Percentiles rank a stretch among this genome's conserved stretches.
phyloP scores from a whole-genome alignment of 495 filamentous ascomycete genomes.

The Penicillium robsamsonii region DNA sequence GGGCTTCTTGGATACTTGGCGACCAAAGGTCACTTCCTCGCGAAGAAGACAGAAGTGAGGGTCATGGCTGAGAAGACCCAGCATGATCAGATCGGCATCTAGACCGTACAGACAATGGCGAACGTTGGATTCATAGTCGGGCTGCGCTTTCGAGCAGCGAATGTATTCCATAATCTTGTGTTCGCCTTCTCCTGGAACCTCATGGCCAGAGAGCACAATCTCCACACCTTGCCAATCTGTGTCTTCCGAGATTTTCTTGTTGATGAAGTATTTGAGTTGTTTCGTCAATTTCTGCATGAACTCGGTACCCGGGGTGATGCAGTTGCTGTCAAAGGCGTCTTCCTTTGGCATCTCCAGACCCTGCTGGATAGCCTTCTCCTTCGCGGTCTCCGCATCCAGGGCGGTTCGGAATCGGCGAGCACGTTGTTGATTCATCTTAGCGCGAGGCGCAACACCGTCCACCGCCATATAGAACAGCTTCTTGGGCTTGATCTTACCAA shows the following conservation, averaged over 20 bases:
- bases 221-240: conserved; percentile 95
- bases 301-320: conserved; percentile 95
- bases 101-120: conserved; percentile 97
- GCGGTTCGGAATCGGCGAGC: conserved; percentile 94
- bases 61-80: conserved; percentile 94
- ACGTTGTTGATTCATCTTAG: conserved; percentile 99
- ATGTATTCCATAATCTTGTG: conserved; percentile 99
- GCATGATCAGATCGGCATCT: conserved; percentile 98
- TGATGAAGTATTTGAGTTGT: conserved; percentile 97
- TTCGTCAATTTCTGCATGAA: conserved; percentile 95
- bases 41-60: conserved; percentile 96
- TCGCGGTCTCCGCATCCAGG: conserved; percentile 81
- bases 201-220: conserved; percentile 93
- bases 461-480: conserved; percentile 99
- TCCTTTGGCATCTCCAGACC: conserved; percentile 93
- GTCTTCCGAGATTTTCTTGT: conserved; percentile 97
- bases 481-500: conserved; percentile 97
- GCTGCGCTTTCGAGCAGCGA: conserved; percentile 90
- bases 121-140: conserved; percentile 89
- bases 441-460: conserved; percentile 93
- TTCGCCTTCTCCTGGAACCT: conserved; percentile 98
- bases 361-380: conserved; percentile 83
- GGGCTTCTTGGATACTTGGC: conserved; percentile 76
- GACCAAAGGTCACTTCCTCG: conserved; percentile 97
- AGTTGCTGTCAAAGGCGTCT: conserved; percentile 97